Evolutionary conservation across 768 basidiomycete species (phyloP).

Genomic region (Hirschioporus abietinus): DNA sequence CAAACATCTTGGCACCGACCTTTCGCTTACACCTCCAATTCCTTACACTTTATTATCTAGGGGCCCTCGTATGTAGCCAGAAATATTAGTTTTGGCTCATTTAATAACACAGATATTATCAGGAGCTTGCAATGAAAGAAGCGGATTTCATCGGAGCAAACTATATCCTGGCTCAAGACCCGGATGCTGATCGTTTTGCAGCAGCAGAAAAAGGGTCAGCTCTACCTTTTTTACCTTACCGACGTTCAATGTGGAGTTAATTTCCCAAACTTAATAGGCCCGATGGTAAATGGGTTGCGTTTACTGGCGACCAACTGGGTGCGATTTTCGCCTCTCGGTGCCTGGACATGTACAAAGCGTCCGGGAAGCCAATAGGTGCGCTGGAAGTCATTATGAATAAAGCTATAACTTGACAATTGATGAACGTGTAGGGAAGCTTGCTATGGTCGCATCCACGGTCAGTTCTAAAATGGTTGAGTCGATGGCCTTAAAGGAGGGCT

Average conservation of each 20-base stretch:
- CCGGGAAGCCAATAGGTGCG: constrained; percentile 40
- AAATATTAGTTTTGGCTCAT: neutral
- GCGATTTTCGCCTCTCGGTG: constrained; percentile 44
- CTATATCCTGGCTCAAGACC: constrained; percentile 85
- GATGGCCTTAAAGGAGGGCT: constrained; percentile 72
- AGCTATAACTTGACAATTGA: neutral
- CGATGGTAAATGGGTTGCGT: constrained; percentile 59
- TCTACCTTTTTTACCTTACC: constrained; percentile 3
- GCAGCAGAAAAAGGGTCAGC: constrained; percentile 65
- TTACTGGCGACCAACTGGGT: constrained; percentile 86
- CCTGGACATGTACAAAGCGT: constrained; percentile 38
- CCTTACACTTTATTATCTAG: constrained; percentile 22
- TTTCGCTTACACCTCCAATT: constrained; percentile 15
- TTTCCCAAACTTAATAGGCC: constrained; percentile 20
- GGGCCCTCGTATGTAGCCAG: constrained; percentile 38
- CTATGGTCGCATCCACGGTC: constrained; percentile 86
- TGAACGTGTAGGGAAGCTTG: constrained; percentile 51
- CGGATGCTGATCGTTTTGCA: constrained; percentile 79
- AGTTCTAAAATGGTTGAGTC: constrained; percentile 85
- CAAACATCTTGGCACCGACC: neutral
- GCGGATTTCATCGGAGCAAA: constrained; percentile 47
- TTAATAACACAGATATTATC: constrained; percentile 4
- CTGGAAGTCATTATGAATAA: neutral
- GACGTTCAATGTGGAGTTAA: neutral
- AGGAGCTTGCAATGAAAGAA: constrained; percentile 69